phyloP scores from a whole-genome alignment of 371 early-diverging fungal species.

The Dichotomocladium elegans region DNA sequence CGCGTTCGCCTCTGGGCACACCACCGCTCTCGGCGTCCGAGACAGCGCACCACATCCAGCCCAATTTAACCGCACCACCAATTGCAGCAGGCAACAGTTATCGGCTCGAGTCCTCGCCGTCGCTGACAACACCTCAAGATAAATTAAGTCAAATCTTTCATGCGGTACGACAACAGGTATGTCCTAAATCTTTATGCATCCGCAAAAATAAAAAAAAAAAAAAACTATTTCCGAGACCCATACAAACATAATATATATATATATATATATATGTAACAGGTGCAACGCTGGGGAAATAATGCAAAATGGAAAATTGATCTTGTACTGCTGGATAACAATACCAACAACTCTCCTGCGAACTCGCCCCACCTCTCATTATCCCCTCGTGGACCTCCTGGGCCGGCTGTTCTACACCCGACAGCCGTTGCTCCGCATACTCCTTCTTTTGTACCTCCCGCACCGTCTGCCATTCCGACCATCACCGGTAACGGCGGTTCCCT shows the following conservation, averaged over 20 bases:
- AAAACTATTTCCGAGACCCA: not conserved
- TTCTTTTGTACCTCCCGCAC: no score
- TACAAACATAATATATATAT: not conserved
- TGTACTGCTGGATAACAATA: conserved; percentile 23
- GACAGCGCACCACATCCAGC: no score
- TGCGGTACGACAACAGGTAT: conserved; percentile 30
- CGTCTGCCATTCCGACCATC: no score
- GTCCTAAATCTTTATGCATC: not conserved
- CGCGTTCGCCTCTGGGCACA: conserved; percentile 17
- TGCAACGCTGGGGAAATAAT: conserved; percentile 30
- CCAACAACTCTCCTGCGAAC: conserved; percentile 4
- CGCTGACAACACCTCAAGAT: conserved; percentile 2
- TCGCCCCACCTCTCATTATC: no score
- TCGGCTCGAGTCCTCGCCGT: not conserved
- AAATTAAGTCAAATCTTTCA: conserved; percentile 24
- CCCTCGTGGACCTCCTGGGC: no score
- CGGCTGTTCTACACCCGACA: no score
- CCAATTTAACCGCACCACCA: not conserved
- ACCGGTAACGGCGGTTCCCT: no score
- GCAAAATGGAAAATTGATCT: conserved; percentile 38
- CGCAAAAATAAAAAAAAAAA: not conserved
- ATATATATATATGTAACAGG: conserved; percentile 11
- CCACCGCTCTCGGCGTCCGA: conserved; percentile 9
- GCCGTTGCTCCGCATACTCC: no score
- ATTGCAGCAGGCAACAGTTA: no score